Conservation (phyloP, 1,284 basidiomycete genomes). For the Phellopilus nigrolimitatus region DNA sequence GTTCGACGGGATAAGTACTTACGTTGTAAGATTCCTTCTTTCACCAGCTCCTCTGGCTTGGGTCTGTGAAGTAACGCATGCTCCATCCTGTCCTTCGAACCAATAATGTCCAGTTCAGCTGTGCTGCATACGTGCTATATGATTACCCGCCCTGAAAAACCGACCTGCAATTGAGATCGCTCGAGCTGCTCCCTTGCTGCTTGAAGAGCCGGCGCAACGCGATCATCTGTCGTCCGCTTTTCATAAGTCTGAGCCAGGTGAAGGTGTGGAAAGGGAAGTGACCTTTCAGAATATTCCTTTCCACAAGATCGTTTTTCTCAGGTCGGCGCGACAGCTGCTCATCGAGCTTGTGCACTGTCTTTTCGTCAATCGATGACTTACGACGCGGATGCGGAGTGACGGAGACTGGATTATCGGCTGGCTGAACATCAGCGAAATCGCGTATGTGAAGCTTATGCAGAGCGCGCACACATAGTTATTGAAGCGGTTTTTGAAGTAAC, state of each 20-base stretch:
- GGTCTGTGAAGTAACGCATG: constrained; percentile 62
- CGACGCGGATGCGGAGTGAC: constrained; percentile 22
- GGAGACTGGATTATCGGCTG: background rate
- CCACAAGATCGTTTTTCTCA: constrained; percentile 60
- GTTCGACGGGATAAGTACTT: constrained; percentile 23
- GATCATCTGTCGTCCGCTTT: constrained; percentile 43
- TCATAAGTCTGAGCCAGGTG: background rate
- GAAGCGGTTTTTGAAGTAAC: background rate
- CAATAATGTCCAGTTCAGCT: background rate
- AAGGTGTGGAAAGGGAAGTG: constrained; percentile 21
- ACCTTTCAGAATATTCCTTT: constrained; percentile 76
- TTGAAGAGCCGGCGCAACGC: constrained; percentile 65
- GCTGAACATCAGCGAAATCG: constrained; percentile 19
- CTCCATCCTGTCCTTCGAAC: constrained; percentile 61
- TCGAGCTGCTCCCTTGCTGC: constrained; percentile 63
- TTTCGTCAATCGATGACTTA: constrained; percentile 37
- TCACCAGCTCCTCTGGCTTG: constrained; percentile 62
- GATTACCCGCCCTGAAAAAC: constrained; percentile 24
- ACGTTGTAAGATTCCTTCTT: constrained; percentile 66
- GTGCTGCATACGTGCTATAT: background rate
- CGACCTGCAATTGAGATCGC: constrained; percentile 66
- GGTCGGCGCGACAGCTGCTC: constrained; percentile 52
- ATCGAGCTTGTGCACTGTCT: constrained; percentile 47
- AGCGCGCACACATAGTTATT: background rate
- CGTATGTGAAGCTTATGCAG: background rate